Evolutionary conservation across 371 early-diverging fungal species (phyloP).

Genomic region (Mucor mucedo): DNA sequence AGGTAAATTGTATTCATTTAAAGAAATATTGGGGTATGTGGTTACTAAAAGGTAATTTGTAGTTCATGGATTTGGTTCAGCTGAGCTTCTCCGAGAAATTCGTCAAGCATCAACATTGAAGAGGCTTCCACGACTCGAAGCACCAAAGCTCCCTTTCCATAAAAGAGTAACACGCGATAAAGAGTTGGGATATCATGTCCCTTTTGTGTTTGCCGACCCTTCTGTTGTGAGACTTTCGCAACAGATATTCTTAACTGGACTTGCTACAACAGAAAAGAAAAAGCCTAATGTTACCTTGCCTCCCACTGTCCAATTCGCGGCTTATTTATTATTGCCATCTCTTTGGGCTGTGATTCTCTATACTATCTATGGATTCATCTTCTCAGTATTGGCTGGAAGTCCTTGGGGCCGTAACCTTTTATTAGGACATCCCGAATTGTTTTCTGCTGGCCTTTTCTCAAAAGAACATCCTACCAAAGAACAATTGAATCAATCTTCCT

Average conservation of each 20-base stretch:
- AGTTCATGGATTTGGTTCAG: constrained; percentile 63
- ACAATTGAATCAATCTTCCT: constrained; percentile 61
- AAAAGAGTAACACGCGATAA: constrained; percentile 48
- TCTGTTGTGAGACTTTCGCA: constrained; percentile 64
- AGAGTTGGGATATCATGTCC: constrained; percentile 61
- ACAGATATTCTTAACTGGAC: constrained; percentile 48
- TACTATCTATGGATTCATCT: constrained; percentile 44
- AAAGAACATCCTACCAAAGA: constrained; percentile 62
- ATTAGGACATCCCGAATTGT: constrained; percentile 62
- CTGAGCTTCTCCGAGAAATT: constrained; percentile 56
- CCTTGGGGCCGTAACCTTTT: constrained; percentile 64
- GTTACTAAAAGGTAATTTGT: constrained; percentile 4
- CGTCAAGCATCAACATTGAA: constrained; percentile 57
- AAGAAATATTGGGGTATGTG: not conserved
- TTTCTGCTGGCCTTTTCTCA: constrained; percentile 58
- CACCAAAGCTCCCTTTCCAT: constrained; percentile 48
- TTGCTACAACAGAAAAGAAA: constrained; percentile 31
- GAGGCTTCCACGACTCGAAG: constrained; percentile 46
- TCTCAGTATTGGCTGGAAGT: constrained; percentile 54
- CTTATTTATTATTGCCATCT: constrained; percentile 60
- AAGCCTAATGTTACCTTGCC: constrained; percentile 31
- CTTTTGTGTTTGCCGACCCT: constrained; percentile 67
- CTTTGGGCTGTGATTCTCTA: constrained; percentile 49
- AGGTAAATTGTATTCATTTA: constrained; percentile 26
- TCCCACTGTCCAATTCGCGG: constrained; percentile 66